Base-by-base conservation (phyloP, 176 grass and related monocot genomes). In the Puya raimondii region DNA sequence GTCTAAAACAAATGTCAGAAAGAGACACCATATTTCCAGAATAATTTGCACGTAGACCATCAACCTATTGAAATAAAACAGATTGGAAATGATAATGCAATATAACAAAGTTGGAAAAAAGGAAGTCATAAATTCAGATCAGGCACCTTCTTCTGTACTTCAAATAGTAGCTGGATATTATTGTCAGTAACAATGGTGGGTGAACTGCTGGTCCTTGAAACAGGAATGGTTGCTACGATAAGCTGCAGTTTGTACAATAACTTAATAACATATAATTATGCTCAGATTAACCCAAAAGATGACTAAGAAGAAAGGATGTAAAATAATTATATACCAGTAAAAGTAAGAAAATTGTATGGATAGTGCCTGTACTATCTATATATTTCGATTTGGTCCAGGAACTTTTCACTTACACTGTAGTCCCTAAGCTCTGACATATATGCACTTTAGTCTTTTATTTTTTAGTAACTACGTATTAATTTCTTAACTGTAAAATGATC, bases 1-100 rank as follows among this genome's bases (percentile, higher is more conserved):
- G 94, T 66, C 90, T 97, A 83, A 97, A 79, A 69, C 94, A 97
- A 63, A 97, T 90, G 75, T 97, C 94, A 71, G 74, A 79, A 65
- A 97, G 80, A 33, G 84, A 82, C 70, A 93, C 77, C 66, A 64
- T 78, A 25, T 80, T 84, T 67, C 94, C 94, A 74, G 89, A 90
- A 90, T 92, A 93, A 85, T 90, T 97, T 80, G 77, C 87, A 14
- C 61, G 89, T 76, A 93, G 84, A 83, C 77, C 85, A 78, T 93
- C 94, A 70, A 97, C 64, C 89, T 97, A 59, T 17, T 10, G 20
- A 17, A 18, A 59, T 67, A 7, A 59, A 42, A 59, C n/a, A 59
- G 20, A 59, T 16, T 16, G 54, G 13, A 59, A 59, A 59, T 59
- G 13, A 59, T 18, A 21, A 20, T 71, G 21, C 63, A 13, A 68